Base-by-base conservation (phyloP, 2,329 filamentous ascomycete species). In the Amphichorda felina region DNA sequence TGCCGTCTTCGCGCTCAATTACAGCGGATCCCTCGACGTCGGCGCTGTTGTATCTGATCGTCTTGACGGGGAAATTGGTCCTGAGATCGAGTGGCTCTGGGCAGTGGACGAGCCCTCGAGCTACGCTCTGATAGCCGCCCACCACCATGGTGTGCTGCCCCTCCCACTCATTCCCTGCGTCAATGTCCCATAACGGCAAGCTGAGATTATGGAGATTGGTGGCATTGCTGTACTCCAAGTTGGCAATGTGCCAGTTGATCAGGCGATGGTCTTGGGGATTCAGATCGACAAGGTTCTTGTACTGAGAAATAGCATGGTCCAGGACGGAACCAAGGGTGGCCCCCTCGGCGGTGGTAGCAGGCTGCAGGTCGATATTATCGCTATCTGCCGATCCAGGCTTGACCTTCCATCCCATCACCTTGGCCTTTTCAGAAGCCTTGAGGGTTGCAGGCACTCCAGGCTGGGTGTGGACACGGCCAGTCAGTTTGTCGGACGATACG, bases 241-340 rank as follows among this genome's bases (percentile, higher is more conserved):
- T 98, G 44, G 93, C 93, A 55, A 95, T 82, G 57, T 98, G 93
- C 91, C 91, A 98, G 51, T 95, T 98, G 50, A 96, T 71, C 13
- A 98, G 66, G 31, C 91, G 76, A 57, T 94, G 79, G 50, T 98
- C 91, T 51, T 86, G 83, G 1, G 88, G 74, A 11, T 78, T 84
- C 35, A 98, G 62, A 39, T 94, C 80, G 19, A 96, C 70, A 33
- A 98, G 72, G 22, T 72, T 68, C 49, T 83, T 80, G 53, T 94
- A 98, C 54, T 96, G 88, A 14, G 71, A 71, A 40, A 98, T 79
- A n/a, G 87, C 85, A 44, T 87, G 79, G 49, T 98, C 86, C 63
- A 96, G 82, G 3, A 93, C 82, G n/a, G 81, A 81, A 2, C 91
- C 91, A 9, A 98, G 64, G 0, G 85, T 94, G 17, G 88, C 82